Evolutionary conservation across 2,329 filamentous ascomycete genomes (phyloP).

Genomic region (Arthrinium puccinioides): DNA sequence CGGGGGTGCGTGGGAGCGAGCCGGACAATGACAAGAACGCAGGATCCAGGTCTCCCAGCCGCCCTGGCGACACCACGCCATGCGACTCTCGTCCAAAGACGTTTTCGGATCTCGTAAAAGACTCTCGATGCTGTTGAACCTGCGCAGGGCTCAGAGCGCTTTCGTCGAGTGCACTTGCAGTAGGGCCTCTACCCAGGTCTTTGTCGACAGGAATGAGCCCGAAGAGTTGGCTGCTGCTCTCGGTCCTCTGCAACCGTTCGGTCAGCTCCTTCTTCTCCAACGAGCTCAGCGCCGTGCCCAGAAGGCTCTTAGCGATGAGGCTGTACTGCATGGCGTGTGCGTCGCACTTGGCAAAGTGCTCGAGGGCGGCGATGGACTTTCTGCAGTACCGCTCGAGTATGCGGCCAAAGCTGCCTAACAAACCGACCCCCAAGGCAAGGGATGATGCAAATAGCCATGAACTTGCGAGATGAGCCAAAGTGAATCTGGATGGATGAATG

Average conservation of each 20-base stretch:
- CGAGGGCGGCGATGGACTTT: constrained; percentile 38
- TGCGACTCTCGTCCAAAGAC: not conserved
- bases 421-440: constrained; percentile 42
- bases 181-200: not conserved
- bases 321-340: constrained; percentile 46
- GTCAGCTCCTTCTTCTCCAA: constrained; percentile 39
- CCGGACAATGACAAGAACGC: constrained; percentile 1
- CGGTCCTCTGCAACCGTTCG: constrained; percentile 39
- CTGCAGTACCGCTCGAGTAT: constrained; percentile 42
- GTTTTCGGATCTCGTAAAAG: constrained; percentile 1
- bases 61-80: not conserved
- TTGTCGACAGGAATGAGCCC: constrained; percentile 33
- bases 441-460: constrained; percentile 49
- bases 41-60: constrained; percentile 2
- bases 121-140: not conserved
- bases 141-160: not conserved
- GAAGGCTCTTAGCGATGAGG: constrained; percentile 43
- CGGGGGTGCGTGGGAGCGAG: constrained; percentile 17
- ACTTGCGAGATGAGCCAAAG: constrained; percentile 16
- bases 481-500: not conserved
- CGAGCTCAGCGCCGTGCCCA: constrained; percentile 36
- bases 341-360: constrained; percentile 41
- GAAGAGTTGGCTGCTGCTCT: constrained; percentile 44
- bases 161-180: not conserved
- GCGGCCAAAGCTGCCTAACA: constrained; percentile 44